Evolutionary conservation across 768 basidiomycete species (phyloP), one percentile per base, ranked within the genome.

Genomic region (Podaxis carcinomalis): DNA sequence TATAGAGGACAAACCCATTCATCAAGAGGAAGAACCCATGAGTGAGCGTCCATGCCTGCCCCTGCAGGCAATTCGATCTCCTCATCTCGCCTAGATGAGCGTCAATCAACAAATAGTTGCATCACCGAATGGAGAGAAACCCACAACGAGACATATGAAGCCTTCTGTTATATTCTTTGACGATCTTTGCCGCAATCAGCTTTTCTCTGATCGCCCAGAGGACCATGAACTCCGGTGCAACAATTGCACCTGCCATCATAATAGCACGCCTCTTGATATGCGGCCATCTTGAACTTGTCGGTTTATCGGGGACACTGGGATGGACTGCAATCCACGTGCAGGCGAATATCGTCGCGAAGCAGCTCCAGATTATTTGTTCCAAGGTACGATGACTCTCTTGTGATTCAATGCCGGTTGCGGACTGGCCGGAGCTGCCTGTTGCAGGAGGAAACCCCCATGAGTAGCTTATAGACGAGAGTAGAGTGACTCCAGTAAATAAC

Each of bases 311-410:
- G 21, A 68, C 56, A 46, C 67, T 68, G n/a, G 68, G 68, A 42
- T 68, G 68, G 11, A 67, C 56, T 2, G 65, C 56, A 10, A 63
- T 54, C 64, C 64, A 68, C 14, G 63, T 65, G 40, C 66, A 68
- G 0, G 65, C 66, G 25, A 67, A 63, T 28, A 68, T 67, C 10
- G 64, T 65, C 5, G 59, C 50, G 1, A 66, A 40, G 36, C 66
- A 68, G 61, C 66, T 67, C 56, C 63, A 63, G 44, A 67, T 59
- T 53, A 68, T 67, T 36, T 60, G 59, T 4, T 46, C 14, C 7
- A 46, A 16, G 19, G 44, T 46, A 9, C 21, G 44, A n/a, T 16
- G n/a, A 13, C n/a, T 42, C 40, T 10, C 40, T n/a, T 42, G n/a
- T 10, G 10, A 10, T n/a, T 42, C 6, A 28, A 28, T 7, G 6